Evolutionary conservation across 2,329 filamentous ascomycete species (phyloP).

Genomic region (Paecilomyces dactylethromorphus): DNA sequence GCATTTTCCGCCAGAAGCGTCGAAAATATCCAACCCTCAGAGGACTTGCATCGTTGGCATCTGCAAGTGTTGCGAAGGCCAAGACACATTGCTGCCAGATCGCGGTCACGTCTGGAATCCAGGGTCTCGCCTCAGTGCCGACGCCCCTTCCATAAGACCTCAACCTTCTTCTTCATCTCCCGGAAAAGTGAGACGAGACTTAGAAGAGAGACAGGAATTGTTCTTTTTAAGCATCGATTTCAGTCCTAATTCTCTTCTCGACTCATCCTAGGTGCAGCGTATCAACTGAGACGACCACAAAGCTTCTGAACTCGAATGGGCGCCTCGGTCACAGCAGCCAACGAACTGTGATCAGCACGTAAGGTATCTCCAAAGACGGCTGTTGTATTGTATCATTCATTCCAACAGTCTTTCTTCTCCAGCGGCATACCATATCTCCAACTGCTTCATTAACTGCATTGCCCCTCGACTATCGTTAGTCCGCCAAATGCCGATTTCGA

Average conservation of each 20-base stretch:
- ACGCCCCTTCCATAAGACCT: not conserved
- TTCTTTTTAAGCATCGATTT: not conserved
- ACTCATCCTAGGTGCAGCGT: not conserved
- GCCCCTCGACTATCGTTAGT: not conserved
- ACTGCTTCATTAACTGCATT: not conserved
- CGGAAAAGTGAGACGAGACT: not conserved
- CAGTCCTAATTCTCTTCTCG: not conserved
- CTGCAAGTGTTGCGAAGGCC: not conserved
- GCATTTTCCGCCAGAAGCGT: not conserved
- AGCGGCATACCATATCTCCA: not conserved
- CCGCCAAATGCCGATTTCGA: conserved; percentile 17
- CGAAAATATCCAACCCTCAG: not conserved
- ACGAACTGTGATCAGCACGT: not conserved
- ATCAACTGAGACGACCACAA: not conserved
- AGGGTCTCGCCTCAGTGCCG: not conserved
- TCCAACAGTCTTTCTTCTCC: not conserved
- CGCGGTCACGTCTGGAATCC: not conserved
- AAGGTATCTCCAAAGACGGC: not conserved
- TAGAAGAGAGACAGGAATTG: not conserved
- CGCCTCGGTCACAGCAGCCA: not conserved
- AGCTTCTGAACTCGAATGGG: not conserved
- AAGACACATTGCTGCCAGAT: not conserved
- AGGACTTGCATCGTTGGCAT: too few species aligned
- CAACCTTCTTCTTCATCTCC: not conserved
- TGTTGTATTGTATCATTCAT: not conserved